These are phyloP conservation scores for Podospora australis DNA, from an alignment of 495 filamentous ascomycete genomes.

Conservation along the genomic window DNA sequence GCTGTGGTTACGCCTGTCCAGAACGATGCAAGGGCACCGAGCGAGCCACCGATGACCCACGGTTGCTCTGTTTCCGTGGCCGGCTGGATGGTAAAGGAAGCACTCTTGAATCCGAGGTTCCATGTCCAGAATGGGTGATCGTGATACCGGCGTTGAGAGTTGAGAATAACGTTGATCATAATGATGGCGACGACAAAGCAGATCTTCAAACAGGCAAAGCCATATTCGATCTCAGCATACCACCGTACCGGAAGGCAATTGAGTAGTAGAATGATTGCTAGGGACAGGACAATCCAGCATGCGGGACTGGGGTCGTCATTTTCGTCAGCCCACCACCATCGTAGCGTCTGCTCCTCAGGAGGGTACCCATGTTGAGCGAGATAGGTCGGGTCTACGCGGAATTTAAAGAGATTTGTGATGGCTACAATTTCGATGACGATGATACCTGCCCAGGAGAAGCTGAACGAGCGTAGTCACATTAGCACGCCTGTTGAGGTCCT, in stretches of 20 bases:
- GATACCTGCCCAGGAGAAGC: conserved; percentile 31
- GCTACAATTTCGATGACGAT: conserved; percentile 31
- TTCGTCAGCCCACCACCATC: conserved; percentile 13
- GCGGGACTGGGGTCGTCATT: conserved; percentile 21
- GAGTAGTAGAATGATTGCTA: conserved; percentile 25
- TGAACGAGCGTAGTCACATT: conserved; percentile 6
- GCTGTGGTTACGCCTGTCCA: conserved; percentile 30
- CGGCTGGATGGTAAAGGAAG: conserved; percentile 17
- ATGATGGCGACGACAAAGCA: conserved; percentile 34
- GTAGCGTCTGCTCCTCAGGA: conserved; percentile 30
- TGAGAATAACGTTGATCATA: conserved; percentile 30
- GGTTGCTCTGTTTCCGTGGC: conserved; percentile 6
- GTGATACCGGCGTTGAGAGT: conserved; percentile 16
- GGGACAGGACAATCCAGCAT: conserved; percentile 27
- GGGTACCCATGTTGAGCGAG: conserved; percentile 27
- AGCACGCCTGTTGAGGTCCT: background rate
- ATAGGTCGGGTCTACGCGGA: conserved; percentile 24
- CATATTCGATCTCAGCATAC: conserved; percentile 35
- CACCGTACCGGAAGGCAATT: conserved; percentile 34
- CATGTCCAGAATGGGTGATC: conserved; percentile 27
- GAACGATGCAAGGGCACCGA: conserved; percentile 17
- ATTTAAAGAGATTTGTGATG: conserved; percentile 32
- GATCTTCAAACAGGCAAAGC: conserved; percentile 36
- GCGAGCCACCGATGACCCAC: conserved; percentile 17
- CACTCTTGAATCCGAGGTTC: conserved; percentile 27